Evolutionary conservation across 805 yeast genomes (phyloP), one percentile per base, ranked within the genome.

Genomic region (Sungouiella blattae): DNA sequence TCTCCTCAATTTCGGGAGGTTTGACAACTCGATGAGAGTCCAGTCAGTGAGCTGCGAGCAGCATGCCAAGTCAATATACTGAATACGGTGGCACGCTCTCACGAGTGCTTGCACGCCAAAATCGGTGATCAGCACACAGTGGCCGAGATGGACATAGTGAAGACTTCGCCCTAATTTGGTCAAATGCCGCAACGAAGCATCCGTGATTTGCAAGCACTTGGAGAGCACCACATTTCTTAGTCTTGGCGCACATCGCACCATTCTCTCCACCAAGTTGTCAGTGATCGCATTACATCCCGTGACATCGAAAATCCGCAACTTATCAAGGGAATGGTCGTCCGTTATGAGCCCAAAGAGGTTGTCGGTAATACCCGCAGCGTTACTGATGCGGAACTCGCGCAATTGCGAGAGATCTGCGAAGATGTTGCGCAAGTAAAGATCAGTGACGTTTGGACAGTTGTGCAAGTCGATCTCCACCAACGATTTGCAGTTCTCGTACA

Each of bases 41-140:
- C 78, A 75, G 62, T 93, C 87, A 2, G 98, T 88, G 36, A 91
- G 70, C 57, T 87, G 94, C 1, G 83, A 70, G 57, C 98, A 91
- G 60, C 97, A 89, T 11, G 98, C 98, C 40, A 93, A 75, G 62
- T 91, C 98, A 44, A 91, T 87, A 58, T 89, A 91, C 51, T 87
- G 94, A 38, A 91, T 78, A 39, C 96, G 71, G 39, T 83, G 84
- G 53, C 98, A 93, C 30, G 75, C 72, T 44, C 83, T 73, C 9
- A 87, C 85, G 41, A 91, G 67, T 8, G 75, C 70, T 18, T 77
- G 73, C 12, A 93, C 93, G 14, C 97, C 97, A 42, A 71, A 75
- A 62, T 91, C 98, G 1, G 97, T 91, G 38, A 91, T 84, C 52
- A 83, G 78, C 30, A 80, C 75, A 65, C 98, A 93, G 64, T 91